These are phyloP conservation scores for Triticum timopheevii DNA, from an alignment of 176 grass and related monocot genomes.

Conservation along the genomic window DNA sequence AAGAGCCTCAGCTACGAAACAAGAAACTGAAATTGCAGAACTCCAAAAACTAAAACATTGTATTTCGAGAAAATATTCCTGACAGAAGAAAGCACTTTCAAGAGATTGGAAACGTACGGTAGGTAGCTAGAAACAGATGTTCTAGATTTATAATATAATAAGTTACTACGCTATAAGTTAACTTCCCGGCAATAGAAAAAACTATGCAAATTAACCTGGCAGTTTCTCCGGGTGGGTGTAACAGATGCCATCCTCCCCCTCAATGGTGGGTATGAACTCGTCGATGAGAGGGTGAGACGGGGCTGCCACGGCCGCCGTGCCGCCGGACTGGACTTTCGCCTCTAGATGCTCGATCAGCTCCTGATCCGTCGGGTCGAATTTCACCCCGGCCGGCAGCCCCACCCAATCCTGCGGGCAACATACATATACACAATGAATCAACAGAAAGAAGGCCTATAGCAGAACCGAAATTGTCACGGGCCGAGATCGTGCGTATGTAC, in stretches of 20 bases:
- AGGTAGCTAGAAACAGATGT: background rate
- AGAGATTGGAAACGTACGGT: conserved; percentile 13
- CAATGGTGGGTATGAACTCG: conserved; percentile 92
- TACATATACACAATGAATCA: background rate
- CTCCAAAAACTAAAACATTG: background rate
- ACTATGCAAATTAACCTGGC: conserved; percentile 53
- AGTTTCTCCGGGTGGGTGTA: conserved; percentile 95
- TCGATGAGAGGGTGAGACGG: conserved; percentile 76
- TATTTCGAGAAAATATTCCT: background rate
- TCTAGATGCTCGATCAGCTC: conserved; percentile 93
- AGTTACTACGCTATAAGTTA: background rate
- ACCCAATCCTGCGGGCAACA: conserved; percentile 58
- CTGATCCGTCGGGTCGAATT: conserved; percentile 96
- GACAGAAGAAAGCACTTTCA: conserved; percentile 9
- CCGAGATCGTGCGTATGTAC: conserved; percentile 23
- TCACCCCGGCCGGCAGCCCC: conserved; percentile 68
- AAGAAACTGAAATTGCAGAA: conserved; percentile 26
- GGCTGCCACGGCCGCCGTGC: conserved; percentile 2
- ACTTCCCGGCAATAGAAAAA: background rate
- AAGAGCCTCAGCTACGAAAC: background rate
- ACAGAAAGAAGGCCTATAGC: conserved; percentile 15
- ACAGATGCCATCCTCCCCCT: conserved; percentile 96
- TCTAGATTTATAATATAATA: background rate
- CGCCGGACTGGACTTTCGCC: conserved; percentile 53
- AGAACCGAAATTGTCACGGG: background rate